Base-by-base conservation (phyloP, 805 yeast species). In the Sugiyamaella boreocaroliniensis region DNA sequence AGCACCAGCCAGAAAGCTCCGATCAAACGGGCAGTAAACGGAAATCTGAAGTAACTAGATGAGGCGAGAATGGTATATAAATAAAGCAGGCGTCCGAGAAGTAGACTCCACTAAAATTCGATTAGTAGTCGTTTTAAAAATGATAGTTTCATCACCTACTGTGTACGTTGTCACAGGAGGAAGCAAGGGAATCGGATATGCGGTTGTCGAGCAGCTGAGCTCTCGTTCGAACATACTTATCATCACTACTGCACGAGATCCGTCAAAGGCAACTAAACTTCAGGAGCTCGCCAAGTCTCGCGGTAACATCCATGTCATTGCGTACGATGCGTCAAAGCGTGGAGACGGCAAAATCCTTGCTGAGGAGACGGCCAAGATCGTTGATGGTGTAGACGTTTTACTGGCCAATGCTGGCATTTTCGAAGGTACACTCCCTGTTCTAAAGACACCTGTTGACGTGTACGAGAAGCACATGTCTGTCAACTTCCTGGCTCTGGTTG, bases 121-220 rank as follows among this genome's bases (percentile, higher is more conserved):
- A 32, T 14, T 32, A 9, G 11, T 9, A 3, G n/a, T 32, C 37
- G n/a, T 32, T 4, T 32, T 5, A 32, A 15, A 41, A 19, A 41
- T 41, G 26, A 41, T 11, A 15, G 18, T 16, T 16, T 40, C 29
- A 10, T 32, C 37, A 4, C 12, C 37, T 9, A 32, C 48, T n/a
- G 55, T 55, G 29, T 69, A 70, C 56, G 62, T 70, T 20, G 54
- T 70, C 49, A 59, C 70, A 6, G 74, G 75, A 22, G 68, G 69
- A 29, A 67, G 64, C 54, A 61, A 69, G 48, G 74, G 74, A 1
- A 68, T 71, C 51, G 74, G 75, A 5, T 63, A 61, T 18, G 59
- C 47, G 6, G 40, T 69, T 3, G 70, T 61, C 29, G 60, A 65
- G 46, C 56, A 53, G 29, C 53, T 68, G 19, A 56, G 66, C 42